Conservation (phyloP, 805 yeast species). For the Ogataea saltuana region DNA sequence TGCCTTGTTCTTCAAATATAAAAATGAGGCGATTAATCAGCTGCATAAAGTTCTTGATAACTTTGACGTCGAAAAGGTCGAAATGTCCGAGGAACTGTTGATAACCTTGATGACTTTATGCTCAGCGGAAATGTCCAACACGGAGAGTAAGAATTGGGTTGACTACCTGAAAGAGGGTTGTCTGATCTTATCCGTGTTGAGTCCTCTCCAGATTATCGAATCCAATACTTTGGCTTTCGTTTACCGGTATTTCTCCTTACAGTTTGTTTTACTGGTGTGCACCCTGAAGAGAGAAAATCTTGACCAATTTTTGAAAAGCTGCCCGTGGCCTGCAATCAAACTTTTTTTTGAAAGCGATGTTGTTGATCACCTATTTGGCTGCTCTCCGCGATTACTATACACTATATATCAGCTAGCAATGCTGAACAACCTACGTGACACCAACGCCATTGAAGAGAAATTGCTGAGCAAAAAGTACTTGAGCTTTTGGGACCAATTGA, state of each 20-base stretch:
- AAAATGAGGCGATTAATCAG: slow-evolving; percentile 33
- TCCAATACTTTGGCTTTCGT: slow-evolving; percentile 25
- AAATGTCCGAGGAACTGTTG: slow-evolving; percentile 30
- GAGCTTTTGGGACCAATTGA: slow-evolving; percentile 17
- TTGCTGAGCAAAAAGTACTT: slow-evolving; percentile 9
- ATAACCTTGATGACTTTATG: slow-evolving; percentile 32
- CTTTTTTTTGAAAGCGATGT: slow-evolving; percentile 23
- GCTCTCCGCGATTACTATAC: slow-evolving; percentile 32
- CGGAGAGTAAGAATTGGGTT: slow-evolving; percentile 32
- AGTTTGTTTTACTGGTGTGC: slow-evolving; percentile 31
- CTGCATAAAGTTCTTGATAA: slow-evolving; percentile 32
- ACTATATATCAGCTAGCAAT: slow-evolving; percentile 25
- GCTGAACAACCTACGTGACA: slow-evolving; percentile 18
- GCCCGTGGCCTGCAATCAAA: slow-evolving; percentile 30
- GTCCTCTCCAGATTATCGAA: slow-evolving; percentile 13
- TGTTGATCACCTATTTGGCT: slow-evolving; percentile 36
- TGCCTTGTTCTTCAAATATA: slow-evolving; percentile 22
- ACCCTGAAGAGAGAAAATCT: slow-evolving; percentile 27
- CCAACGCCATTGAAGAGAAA: slow-evolving; percentile 4
- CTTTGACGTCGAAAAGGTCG: slow-evolving; percentile 20
- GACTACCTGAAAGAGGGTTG: slow-evolving; percentile 34
- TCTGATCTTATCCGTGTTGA: slow-evolving; percentile 24
- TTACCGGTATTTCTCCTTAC: slow-evolving; percentile 31
- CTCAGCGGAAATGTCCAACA: slow-evolving; percentile 35
- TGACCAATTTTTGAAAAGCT: slow-evolving; percentile 13